phyloP scores from a whole-genome alignment of 805 yeast genomes.

The Lipomyces mesembrius region DNA sequence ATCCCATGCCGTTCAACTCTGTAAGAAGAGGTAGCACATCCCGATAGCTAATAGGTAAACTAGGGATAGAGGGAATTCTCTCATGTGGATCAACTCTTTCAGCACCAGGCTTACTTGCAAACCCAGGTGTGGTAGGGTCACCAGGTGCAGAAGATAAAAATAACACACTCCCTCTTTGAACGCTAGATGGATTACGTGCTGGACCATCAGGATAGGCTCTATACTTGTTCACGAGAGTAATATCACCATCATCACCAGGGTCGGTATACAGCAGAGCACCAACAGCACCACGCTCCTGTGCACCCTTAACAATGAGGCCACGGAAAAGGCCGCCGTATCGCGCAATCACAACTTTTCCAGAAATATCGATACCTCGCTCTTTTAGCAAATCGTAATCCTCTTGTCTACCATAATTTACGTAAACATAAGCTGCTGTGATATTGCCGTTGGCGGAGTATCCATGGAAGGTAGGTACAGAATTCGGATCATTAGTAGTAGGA shows the following conservation, averaged over 20 bases:
- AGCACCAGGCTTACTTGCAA: constrained; percentile 58
- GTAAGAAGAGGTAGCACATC: constrained; percentile 62
- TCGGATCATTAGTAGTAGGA: constrained; percentile 53
- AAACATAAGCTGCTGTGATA: constrained; percentile 67
- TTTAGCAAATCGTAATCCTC: constrained; percentile 60
- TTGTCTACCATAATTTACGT: constrained; percentile 69
- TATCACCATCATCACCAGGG: constrained; percentile 59
- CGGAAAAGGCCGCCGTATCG: constrained; percentile 71
- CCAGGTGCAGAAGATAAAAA: constrained; percentile 68
- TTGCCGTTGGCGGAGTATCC: constrained; percentile 79
- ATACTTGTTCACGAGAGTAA: constrained; percentile 61
- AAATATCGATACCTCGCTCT: constrained; percentile 54
- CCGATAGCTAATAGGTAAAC: constrained; percentile 66
- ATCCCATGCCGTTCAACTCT: constrained; percentile 63
- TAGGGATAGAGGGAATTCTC: constrained; percentile 68
- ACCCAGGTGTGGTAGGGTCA: constrained; percentile 79
- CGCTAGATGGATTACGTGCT: constrained; percentile 74
- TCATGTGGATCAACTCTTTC: constrained; percentile 55
- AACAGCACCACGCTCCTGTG: constrained; percentile 69
- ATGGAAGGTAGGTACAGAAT: constrained; percentile 70
- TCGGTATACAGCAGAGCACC: constrained; percentile 73
- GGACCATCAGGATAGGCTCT: constrained; percentile 74
- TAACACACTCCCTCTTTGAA: constrained; percentile 77
- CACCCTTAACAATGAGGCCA: constrained; percentile 76
- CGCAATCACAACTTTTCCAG: constrained; percentile 65